Conservation (phyloP, 768 basidiomycete species). For the Hygrocybe coccinea region DNA sequence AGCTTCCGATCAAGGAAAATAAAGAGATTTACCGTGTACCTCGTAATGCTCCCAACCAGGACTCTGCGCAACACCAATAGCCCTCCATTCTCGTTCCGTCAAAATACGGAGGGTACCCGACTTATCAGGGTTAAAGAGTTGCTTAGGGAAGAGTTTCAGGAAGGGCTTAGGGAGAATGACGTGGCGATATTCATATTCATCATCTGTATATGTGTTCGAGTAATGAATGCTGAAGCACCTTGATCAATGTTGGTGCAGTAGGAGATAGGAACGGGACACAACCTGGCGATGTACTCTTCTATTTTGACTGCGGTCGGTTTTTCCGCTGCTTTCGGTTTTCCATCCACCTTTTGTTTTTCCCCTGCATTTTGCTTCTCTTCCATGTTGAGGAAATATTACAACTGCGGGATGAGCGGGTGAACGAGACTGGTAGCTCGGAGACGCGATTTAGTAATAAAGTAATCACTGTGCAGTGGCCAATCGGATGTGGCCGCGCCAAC, state of each 20-base stretch:
- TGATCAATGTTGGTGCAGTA: conserved; percentile 13
- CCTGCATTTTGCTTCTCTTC: background rate
- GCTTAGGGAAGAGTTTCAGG: conserved; percentile 88
- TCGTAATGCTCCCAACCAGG: conserved; percentile 97
- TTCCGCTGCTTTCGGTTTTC: conserved; percentile 29
- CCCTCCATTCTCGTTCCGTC: conserved; percentile 88
- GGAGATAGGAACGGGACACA: conserved; percentile 15
- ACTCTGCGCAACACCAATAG: conserved; percentile 93
- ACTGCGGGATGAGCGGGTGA: background rate
- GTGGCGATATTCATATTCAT: conserved; percentile 91
- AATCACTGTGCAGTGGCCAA: background rate
- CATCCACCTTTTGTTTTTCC: background rate
- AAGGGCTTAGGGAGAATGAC: conserved; percentile 95
- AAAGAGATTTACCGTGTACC: conserved; percentile 70
- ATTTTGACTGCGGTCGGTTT: conserved; percentile 35
- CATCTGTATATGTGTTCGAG: conserved; percentile 89
- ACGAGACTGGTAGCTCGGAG: background rate
- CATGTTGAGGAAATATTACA: background rate
- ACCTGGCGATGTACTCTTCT: conserved; percentile 81
- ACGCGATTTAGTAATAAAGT: background rate
- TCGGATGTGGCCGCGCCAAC: background rate
- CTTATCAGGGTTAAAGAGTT: conserved; percentile 70
- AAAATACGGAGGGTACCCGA: conserved; percentile 78
- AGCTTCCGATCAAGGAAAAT: background rate
- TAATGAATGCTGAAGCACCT: conserved; percentile 69